Evolutionary conservation across 768 basidiomycete species (phyloP).

Genomic region (Exsudoporus frostii): DNA sequence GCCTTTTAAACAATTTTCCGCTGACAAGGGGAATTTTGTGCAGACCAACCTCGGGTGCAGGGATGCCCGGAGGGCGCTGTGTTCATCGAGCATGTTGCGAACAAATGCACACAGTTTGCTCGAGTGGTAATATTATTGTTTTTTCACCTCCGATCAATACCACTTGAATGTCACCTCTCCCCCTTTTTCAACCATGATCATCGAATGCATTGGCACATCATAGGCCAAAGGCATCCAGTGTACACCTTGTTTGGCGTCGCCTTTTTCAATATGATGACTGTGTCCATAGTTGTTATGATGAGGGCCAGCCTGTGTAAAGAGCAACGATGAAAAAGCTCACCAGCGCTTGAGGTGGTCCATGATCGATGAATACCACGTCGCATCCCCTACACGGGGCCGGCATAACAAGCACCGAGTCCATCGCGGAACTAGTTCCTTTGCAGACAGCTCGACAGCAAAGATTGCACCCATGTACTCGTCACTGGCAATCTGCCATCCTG

Average conservation of each 20-base stretch:
- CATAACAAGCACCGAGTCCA: not conserved
- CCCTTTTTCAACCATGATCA: not conserved
- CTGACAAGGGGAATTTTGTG: too few relatives aligned
- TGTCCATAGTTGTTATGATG: not conserved
- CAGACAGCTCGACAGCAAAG: not conserved
- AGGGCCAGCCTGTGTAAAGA: not conserved
- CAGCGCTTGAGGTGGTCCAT: not conserved
- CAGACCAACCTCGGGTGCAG: too few relatives aligned
- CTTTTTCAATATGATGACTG: not conserved
- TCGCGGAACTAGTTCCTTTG: not conserved
- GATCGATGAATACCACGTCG: fast-evolving
- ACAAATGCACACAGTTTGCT: too few relatives aligned
- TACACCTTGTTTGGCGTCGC: not conserved
- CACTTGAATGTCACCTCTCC: not conserved
- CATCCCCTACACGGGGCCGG: not conserved
- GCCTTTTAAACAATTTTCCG: too few relatives aligned
- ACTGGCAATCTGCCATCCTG: not conserved
- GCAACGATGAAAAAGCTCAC: not conserved
- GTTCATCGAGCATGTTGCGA: too few relatives aligned
- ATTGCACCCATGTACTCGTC: not conserved
- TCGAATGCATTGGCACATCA: not conserved
- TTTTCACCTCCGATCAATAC: too few relatives aligned
- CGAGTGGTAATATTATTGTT: too few relatives aligned
- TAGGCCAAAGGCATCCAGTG: not conserved
- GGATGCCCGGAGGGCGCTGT: too few relatives aligned